Base-by-base conservation (phyloP, 768 basidiomycete genomes). In the Boletus insuetus region DNA sequence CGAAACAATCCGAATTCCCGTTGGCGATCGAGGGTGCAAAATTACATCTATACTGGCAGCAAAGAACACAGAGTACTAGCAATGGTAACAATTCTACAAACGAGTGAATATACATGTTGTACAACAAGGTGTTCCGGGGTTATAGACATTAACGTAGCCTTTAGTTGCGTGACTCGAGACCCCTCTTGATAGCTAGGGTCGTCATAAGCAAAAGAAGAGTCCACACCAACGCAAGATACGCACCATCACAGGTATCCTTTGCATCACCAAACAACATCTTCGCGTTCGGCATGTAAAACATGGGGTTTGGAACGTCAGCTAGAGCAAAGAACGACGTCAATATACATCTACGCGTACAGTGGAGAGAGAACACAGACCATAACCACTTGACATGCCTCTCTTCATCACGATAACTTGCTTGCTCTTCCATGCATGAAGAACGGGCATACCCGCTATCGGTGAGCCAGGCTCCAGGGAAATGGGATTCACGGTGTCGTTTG, bases 361-460 rank as follows among this genome's bases (percentile, higher is more conserved):
- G n/a, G n/a, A 39, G 17, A 11, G 40, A 31, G 16, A 49, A 38
- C 26, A 68, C 78, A 49, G 55, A 90, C 91, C 92, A 66, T 93
- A 93, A 38, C 91, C 91, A 66, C 88, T 87, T 9, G 91, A 84
- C 79, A 94, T 84, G 50, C 92, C 91, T 58, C 92, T 81, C 73
- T 94, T 94, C 92, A 94, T 94, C 38, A 94, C 91, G 49, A 94
- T 79, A 41, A 93, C 91, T 62, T 91, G 87, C 68, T 93, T 93
- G 71, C 88, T 89, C 82, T 94, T 91, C 92, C 92, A 94, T 8
- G 88, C 92, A 58, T 93, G 89, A 51, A 94, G 77, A 19, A 94
- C 92, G 16, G 92, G 91, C 92, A 94, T 94, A 29, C 92, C 92
- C 26, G 91, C 91, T 58, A 94, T 94, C 3, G 91, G 77, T 52